Base-by-base conservation (phyloP, 495 filamentous ascomycete species). In the Tuber melanosporum region DNA sequence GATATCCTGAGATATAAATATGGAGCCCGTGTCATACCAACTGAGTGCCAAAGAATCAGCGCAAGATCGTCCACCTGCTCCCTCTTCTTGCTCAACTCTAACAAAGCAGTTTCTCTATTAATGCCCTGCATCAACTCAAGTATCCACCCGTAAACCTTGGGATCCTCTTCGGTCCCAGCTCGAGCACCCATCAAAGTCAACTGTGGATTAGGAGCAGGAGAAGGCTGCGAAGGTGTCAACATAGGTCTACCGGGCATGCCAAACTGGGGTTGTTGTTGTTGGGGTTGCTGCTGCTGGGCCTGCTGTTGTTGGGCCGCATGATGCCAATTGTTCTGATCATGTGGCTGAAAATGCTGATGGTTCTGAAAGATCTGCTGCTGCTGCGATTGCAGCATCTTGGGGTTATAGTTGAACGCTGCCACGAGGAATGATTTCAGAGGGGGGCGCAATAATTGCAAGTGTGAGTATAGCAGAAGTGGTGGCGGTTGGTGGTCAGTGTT, bases 71-170 rank as follows among this genome's bases (percentile, higher is more conserved):
- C 94, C 22, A 99, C 96, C 84, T 98, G 96, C 84, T 99, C 95
- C 69, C 95, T 87, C 87, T 99, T 99, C 88, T 99, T 99, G 87
- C 95, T 98, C 69, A 99, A 87, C 85, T 99, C 95, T 83, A 99
- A 90, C 26, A 99, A 88, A 71, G 95, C 96, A 0, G 92, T 90
- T 85, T 99, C 95, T 73, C 95, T 88, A 26, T 93, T 93, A 72
- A 89, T 90, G 71, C 93, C 92, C 82, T 94, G 95, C 80, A 98
- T 88, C 70, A 98, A 87, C 83, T 99, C 95, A 69, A 94, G 91
- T 78, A 98, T 95, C 90, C 94, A 98, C 78, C 91, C 91, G 81
- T 98, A 89, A 22, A 97, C 94, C 73, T 95, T 90, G 81, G 93
- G 89, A 83, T 97, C 97, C 82, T 99, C 95, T 82, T 98, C 96